phyloP scores from a whole-genome alignment of 805 yeast genomes.

The Kuraishia molischiana region DNA sequence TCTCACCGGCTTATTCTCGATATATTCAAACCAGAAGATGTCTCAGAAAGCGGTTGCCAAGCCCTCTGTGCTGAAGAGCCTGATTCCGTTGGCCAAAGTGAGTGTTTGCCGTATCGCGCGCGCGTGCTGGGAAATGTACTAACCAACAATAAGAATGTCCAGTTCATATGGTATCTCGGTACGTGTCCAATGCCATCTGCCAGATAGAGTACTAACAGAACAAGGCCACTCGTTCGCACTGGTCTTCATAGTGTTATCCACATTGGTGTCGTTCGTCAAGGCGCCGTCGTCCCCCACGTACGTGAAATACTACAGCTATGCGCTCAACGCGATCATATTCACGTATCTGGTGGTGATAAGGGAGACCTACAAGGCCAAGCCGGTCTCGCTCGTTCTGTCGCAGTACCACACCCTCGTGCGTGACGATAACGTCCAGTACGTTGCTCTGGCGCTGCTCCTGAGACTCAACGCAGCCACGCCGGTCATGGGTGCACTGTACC shows the following conservation, averaged over 20 bases:
- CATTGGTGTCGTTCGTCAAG: constrained; percentile 31
- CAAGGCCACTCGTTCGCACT: constrained; percentile 44
- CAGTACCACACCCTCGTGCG: constrained; percentile 18
- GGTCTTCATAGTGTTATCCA: constrained; percentile 27
- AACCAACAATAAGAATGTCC: constrained; percentile 48
- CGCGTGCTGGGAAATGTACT: too few relatives aligned
- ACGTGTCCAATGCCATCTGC: background rate
- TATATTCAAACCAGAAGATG: too few relatives aligned
- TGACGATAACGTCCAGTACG: constrained; percentile 61
- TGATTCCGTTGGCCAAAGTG: too few relatives aligned
- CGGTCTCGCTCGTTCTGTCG: constrained; percentile 15
- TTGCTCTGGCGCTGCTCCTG: constrained; percentile 30
- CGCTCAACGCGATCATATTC: constrained; percentile 41
- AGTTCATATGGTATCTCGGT: constrained; percentile 55
- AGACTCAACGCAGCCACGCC: constrained; percentile 31
- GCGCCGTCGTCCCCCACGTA: constrained; percentile 19
- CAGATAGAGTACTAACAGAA: background rate
- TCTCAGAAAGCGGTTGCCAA: too few relatives aligned
- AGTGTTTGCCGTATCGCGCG: too few relatives aligned
- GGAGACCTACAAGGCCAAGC: constrained; percentile 41
- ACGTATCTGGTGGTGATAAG: constrained; percentile 56
- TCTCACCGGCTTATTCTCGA: too few relatives aligned
- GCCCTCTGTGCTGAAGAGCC: too few relatives aligned
- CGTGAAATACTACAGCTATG: constrained; percentile 25
- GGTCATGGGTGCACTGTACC: constrained; percentile 39